Base-by-base conservation (phyloP, 1,284 basidiomycete genomes). In the Naganishia cerealis region DNA sequence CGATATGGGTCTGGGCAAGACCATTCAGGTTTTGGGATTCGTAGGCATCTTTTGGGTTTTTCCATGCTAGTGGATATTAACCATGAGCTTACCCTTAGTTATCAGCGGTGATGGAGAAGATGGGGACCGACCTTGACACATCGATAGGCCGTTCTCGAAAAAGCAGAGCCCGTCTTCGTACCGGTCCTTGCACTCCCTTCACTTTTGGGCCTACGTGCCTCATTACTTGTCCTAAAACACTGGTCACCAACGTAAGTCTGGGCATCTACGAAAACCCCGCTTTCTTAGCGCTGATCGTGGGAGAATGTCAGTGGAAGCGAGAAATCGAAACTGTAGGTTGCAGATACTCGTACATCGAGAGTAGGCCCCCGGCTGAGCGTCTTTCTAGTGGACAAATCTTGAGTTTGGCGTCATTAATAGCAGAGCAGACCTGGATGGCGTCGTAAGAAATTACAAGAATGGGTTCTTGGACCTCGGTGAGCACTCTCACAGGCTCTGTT, bases 1-100 rank as follows among this genome's bases (percentile, higher is more conserved):
- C 65, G 84, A 85, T 67, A 85, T 85, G 84, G 83, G 82, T 15
- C 73, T 81, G 6, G 82, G 82, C 3, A 83, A 83, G 72, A 83
- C 82, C 6, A 79, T 80, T 57, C 79, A 80, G 65, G 78, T 80
- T 36, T 77, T 80, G 39, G 69, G 76, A 0, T 81, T 81, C 65
- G 78, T 78, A 38, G 67, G 76, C 26, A 16, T 9, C 58, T 18
- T 48, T 10, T 3, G 12, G 8, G 6, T 21, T 18, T 48, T 10
- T 26, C 21, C 12, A 10, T 29, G 7, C 6, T n/a, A 26, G n/a
- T 57, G 15, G 39, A 1, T 39, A 8, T 42, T 12, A 38, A 18
- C 18, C n/a, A 33, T 67, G 43, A 43, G 48, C 26, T 15, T 55
- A 24, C 16, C 33, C 38, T 8, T 75, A 83, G 78, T 74, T 84